Conservation (phyloP, 306 rosid genomes). For the Comarum palustre region DNA sequence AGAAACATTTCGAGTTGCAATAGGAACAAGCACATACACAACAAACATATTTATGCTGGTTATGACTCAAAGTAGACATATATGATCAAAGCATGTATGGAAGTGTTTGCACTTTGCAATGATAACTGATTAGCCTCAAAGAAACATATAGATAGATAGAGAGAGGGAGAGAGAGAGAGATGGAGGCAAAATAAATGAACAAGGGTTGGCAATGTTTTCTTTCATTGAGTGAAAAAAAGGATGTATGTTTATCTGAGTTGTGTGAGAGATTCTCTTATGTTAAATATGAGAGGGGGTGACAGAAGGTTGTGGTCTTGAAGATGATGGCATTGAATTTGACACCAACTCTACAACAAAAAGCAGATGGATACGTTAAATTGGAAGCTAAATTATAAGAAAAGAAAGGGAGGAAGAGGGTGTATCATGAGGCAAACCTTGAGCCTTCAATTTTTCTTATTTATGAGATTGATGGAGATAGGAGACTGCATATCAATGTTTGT, state of each 20-base stretch:
- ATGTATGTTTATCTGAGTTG: constrained; percentile 29
- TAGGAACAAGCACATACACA: background rate
- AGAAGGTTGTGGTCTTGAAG: constrained; percentile 32
- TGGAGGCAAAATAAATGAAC: constrained; percentile 18
- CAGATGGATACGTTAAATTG: constrained; percentile 54
- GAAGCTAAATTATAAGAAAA: constrained; percentile 8
- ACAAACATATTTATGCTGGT: background rate
- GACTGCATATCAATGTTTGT: background rate
- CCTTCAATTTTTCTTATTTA: constrained; percentile 38
- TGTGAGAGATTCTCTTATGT: constrained; percentile 22
- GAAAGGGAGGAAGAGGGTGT: constrained; percentile 13
- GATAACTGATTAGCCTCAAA: background rate
- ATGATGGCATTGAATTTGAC: constrained; percentile 52
- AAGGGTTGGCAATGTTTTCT: background rate
- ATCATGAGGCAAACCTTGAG: constrained; percentile 30
- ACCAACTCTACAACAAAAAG: constrained; percentile 55
- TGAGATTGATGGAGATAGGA: constrained; percentile 17
- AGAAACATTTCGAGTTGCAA: background rate
- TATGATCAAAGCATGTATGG: background rate
- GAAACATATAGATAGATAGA: no score
- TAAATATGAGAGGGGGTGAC: constrained; percentile 19
- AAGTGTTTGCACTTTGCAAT: background rate
- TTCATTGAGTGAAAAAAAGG: background rate
- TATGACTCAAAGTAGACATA: background rate
- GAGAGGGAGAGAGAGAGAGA: no score